A percentile compares a stretch with the other conserved stretches of the same genome.
Conservation (phyloP, 495 filamentous ascomycete genomes). For the Daldinia vernicosa region DNA sequence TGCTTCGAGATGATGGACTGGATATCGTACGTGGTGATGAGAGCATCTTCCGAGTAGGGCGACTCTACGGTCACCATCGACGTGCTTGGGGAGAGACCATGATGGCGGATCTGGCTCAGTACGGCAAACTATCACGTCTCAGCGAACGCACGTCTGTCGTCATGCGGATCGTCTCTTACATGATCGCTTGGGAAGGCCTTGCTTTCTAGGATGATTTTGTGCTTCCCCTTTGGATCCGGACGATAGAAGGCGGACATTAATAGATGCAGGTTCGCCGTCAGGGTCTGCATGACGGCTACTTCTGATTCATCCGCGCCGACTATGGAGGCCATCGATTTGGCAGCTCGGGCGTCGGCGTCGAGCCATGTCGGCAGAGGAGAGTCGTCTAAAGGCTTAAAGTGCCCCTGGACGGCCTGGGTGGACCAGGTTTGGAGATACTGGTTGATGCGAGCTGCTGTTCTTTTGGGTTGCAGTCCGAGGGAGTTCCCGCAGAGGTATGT, state of each 20-base stretch:
- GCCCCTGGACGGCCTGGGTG: constrained; percentile 90
- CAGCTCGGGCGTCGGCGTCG: constrained; percentile 76
- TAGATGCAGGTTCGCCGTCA: constrained; percentile 91
- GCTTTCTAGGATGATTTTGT: constrained; percentile 91
- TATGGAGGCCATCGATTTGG: constrained; percentile 78
- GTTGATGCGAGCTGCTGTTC: constrained; percentile 73
- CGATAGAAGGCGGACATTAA: constrained; percentile 92
- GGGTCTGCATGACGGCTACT: constrained; percentile 91
- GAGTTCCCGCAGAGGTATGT: constrained; percentile 98
- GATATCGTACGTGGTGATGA: constrained; percentile 77
- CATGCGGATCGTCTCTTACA: constrained; percentile 48
- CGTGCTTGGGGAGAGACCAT: constrained; percentile 70
- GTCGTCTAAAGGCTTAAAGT: constrained; percentile 84
- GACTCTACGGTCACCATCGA: constrained; percentile 83
- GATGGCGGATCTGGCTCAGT: constrained; percentile 85
- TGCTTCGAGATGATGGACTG: constrained; percentile 78
- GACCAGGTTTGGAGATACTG: constrained; percentile 88
- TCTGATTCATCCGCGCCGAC: constrained; percentile 84
- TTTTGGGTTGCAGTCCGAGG: constrained; percentile 85
- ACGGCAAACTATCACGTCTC: constrained; percentile 75
- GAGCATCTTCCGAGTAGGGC: constrained; percentile 54
- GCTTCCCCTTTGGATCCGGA: constrained; percentile 73
- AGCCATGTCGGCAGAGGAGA: constrained; percentile 82
- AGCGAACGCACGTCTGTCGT: constrained; percentile 34
- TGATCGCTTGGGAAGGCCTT: constrained; percentile 97